Conservation (phyloP, 2,329 filamentous ascomycete genomes). For the Ophiocordyceps sinensis region DNA sequence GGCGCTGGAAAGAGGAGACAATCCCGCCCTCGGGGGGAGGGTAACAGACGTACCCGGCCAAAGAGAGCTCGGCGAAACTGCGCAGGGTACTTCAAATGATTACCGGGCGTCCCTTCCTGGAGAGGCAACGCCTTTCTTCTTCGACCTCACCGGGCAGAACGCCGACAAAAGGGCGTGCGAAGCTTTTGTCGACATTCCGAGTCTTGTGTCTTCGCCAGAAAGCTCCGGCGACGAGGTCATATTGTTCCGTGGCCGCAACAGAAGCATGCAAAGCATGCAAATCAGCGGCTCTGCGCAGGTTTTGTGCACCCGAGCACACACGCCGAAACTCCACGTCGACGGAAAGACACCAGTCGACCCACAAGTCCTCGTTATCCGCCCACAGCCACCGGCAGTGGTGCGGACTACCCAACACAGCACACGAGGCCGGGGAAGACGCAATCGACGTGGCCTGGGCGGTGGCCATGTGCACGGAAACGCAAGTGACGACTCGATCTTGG, state of each 20-base stretch:
- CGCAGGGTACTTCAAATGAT: conserved; percentile 4
- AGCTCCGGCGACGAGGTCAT: conserved; percentile 54
- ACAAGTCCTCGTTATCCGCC: neutral
- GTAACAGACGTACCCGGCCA: neutral
- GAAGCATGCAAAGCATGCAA: conserved; percentile 12
- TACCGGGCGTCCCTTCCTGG: conserved; percentile 1
- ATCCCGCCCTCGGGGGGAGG: no score
- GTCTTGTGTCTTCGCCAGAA: conserved; percentile 5
- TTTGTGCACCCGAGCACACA: neutral
- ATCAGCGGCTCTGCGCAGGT: neutral
- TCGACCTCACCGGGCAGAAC: conserved; percentile 20
- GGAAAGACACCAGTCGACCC: neutral
- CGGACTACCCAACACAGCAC: neutral
- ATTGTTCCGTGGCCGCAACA: conserved; percentile 44
- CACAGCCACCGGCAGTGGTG: neutral
- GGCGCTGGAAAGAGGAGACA: neutral
- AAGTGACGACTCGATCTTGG: conserved; percentile 36
- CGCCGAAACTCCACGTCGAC: neutral
- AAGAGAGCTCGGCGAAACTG: conserved; percentile 1
- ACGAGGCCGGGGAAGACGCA: neutral
- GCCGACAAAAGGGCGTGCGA: neutral
- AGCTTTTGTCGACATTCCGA: neutral
- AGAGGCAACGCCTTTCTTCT: conserved; percentile 15
- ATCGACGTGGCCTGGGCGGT: neutral
- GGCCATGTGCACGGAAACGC: conserved; percentile 2